A percentile compares a stretch with the other conserved stretches of the same genome.
Evolutionary conservation across 306 rosid genomes (phyloP).

Genomic region (Quercus suber): DNA sequence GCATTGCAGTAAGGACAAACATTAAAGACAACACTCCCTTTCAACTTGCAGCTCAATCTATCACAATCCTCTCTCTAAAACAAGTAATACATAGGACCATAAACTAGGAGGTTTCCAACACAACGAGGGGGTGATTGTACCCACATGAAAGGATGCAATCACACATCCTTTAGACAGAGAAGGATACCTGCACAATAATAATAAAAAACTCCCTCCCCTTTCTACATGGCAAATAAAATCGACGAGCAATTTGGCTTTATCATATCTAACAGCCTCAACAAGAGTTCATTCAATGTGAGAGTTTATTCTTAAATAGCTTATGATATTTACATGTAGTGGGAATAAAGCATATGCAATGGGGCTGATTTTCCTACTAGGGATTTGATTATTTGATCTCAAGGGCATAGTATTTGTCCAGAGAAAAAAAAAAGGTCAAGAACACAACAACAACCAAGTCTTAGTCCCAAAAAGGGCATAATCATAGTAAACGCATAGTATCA

Average conservation of each 20-base stretch:
- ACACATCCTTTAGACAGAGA: neutral
- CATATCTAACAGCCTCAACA: neutral
- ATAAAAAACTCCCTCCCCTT: neutral
- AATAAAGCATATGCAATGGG: neutral
- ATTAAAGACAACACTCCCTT: too few relatives aligned
- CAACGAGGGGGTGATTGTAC: neutral
- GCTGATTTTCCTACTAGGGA: neutral
- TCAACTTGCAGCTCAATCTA: too few relatives aligned
- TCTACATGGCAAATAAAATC: neutral
- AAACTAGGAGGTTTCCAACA: too few relatives aligned
- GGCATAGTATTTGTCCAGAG: neutral
- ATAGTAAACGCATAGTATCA: neutral
- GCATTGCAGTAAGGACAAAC: too few relatives aligned
- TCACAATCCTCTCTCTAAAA: too few relatives aligned
- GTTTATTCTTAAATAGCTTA: neutral
- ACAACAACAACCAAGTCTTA: too few relatives aligned
- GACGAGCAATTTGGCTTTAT: neutral
- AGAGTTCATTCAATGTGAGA: neutral
- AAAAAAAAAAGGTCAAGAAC: too few relatives aligned
- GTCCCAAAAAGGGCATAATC: neutral
- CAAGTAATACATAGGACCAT: too few relatives aligned
- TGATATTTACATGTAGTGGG: neutral
- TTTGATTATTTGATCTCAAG: neutral
- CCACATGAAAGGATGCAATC: neutral
- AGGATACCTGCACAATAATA: neutral